Percentiles rank a stretch among this genome's conserved stretches.
Conservation (phyloP, 768 basidiomycete species). For the Rhodotorula toruloides region DNA sequence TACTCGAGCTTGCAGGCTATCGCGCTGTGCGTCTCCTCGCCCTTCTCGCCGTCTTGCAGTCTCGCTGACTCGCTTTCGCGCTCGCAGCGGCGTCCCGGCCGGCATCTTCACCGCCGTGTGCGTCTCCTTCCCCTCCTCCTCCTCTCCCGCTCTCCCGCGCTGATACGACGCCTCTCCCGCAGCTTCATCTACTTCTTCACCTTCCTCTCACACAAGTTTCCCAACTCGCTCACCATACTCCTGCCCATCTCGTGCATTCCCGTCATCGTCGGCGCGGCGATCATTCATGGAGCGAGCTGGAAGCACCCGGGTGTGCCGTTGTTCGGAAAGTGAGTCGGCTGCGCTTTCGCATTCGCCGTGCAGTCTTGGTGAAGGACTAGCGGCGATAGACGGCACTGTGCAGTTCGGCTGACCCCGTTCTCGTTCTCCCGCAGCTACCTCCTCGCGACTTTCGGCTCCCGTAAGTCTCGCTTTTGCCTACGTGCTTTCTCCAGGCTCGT, state of each 20-base stretch:
- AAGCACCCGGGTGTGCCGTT: slow-evolving; percentile 39
- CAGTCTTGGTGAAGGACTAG: background rate
- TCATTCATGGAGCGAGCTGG: slow-evolving; percentile 46
- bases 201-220: slow-evolving; percentile 43
- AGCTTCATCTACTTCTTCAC: slow-evolving; percentile 45
- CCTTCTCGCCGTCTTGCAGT: background rate
- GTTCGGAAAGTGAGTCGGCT: slow-evolving; percentile 2
- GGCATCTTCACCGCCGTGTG: slow-evolving; percentile 46
- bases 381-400: background rate
- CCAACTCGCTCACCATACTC: slow-evolving; percentile 44
- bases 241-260: slow-evolving; percentile 45
- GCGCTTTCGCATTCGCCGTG: too few relatives aligned
- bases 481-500: background rate
- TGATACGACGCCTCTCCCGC: too few relatives aligned
- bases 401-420: too few relatives aligned
- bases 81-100: slow-evolving; percentile 34
- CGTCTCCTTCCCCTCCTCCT: slow-evolving; percentile 45
- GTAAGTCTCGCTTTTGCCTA: slow-evolving; percentile 9
- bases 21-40: slow-evolving; percentile 5
- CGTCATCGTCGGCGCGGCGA: slow-evolving; percentile 45
- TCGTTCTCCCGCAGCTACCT: slow-evolving; percentile 41
- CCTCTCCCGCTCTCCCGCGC: slow-evolving; percentile 43
- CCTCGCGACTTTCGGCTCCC: slow-evolving; percentile 46
- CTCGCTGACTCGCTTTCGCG: background rate
- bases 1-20: slow-evolving; percentile 44